Evolutionary conservation across 331 rosid species (phyloP), one percentile per base, ranked within the genome.

Genomic region (Malus hybrid): DNA sequence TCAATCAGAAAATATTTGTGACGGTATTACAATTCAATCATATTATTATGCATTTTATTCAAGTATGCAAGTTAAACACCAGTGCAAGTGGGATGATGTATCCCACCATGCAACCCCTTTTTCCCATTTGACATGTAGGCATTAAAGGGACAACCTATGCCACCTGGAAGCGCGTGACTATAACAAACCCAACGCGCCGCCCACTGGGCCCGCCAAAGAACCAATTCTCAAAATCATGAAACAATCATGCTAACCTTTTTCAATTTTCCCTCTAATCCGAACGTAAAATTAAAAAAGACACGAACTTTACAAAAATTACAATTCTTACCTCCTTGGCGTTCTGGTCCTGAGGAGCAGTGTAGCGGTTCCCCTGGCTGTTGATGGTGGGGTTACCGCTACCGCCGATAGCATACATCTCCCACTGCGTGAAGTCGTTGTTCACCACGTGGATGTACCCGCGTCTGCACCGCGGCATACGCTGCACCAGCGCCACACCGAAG

Each of bases 381-480:
- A 95, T 92, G 28, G 99, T 95, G 5, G 99, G 98, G 6, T 78
- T 91, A 0, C 96, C 97, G 1, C 97, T 92, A 0, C 99, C 99
- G 3, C 99, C 99, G 70, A 95, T 95, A 0, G 99, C 99, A 18
- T 95, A 95, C 97, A 95, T 92, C 84, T 92, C 72, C 99, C 99
- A 95, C 87, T 78, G 91, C 9, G 97, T 95, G 78, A 86, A 92
- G 63, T 95, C 99, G 0, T 95, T 95, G 46, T 95, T 95, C 0
- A 95, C 99, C 1, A 95, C 99, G 60, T 95, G 99, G 0, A 95
- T 88, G 3, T 92, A 89, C 4, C 99, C 99, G 3, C 74, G 82
- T 1, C 99, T 84, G 20, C 99, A 95, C 48, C 99, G 67, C 0
- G 99, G 99, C 99, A 95, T 95, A 0, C 99, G 83, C 85, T 95